A percentile compares a stretch with the other conserved stretches of the same genome.
phyloP scores from a whole-genome alignment of 2,329 filamentous ascomycete species.

The Aureobasidium sp. region DNA sequence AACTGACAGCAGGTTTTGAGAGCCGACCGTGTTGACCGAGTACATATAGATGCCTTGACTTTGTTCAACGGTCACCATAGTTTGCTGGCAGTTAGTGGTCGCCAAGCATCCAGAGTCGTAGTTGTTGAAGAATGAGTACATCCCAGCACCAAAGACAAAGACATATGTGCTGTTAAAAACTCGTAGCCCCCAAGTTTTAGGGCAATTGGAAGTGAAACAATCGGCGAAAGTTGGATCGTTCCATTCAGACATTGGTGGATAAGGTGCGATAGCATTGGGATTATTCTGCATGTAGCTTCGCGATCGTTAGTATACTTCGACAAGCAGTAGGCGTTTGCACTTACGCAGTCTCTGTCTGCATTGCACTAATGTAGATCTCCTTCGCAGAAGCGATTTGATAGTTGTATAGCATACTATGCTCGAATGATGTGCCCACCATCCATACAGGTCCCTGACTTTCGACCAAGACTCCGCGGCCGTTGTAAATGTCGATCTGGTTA shows the following conservation, averaged over 20 bases:
- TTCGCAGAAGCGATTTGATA: constrained; percentile 74
- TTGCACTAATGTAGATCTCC: constrained; percentile 73
- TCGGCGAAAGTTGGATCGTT: constrained; percentile 62
- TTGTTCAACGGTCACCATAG: constrained; percentile 64
- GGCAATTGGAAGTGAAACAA: constrained; percentile 50
- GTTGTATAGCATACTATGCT: constrained; percentile 61
- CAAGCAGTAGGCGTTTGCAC: constrained; percentile 17
- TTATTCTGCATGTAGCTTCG: constrained; percentile 66
- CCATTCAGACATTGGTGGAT: constrained; percentile 50
- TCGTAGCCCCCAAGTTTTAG: constrained; percentile 71
- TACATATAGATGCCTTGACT: constrained; percentile 20
- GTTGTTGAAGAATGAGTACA: constrained; percentile 82
- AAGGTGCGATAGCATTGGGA: constrained; percentile 63
- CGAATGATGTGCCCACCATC: constrained; percentile 60
- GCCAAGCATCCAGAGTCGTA: constrained; percentile 64
- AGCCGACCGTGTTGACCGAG: constrained; percentile 19
- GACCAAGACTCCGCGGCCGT: constrained; percentile 72
- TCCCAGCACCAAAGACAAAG: constrained; percentile 63
- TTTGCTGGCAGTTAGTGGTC: constrained; percentile 64
- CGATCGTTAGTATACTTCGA: neutral
- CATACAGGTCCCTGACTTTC: constrained; percentile 46
- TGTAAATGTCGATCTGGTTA: constrained; percentile 74
- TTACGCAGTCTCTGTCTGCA: constrained; percentile 86
- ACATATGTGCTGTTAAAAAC: constrained; percentile 60
- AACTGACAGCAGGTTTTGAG: constrained; percentile 22